Evolutionary conservation across 805 yeast genomes (phyloP).

Genomic region (Schizosaccharomyces osmophilus): DNA sequence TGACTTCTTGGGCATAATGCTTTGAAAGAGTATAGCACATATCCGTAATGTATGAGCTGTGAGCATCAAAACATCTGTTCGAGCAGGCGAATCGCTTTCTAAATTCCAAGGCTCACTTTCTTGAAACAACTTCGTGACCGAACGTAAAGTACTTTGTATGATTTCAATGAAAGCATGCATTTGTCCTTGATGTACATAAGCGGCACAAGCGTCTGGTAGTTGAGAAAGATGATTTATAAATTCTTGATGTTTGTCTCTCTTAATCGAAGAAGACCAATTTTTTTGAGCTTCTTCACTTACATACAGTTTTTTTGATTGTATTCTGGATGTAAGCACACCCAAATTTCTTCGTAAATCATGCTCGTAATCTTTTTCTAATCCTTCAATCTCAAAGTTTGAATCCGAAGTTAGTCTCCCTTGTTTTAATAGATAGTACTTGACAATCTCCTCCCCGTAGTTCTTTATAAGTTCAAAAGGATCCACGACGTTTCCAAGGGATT

Average conservation of each 20-base stretch:
- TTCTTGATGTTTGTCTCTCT: neutral
- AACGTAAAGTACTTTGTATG: neutral
- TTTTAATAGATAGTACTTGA: slow-evolving; percentile 53
- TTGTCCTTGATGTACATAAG: neutral
- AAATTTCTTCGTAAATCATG: slow-evolving; percentile 39
- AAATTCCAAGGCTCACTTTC: slow-evolving; percentile 9
- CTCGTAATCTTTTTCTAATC: slow-evolving; percentile 30
- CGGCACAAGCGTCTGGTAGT: neutral
- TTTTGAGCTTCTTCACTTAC: slow-evolving; percentile 15
- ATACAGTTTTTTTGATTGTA: slow-evolving; percentile 48
- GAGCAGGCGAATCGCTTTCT: neutral
- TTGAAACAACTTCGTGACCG: slow-evolving; percentile 9
- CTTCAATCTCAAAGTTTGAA: slow-evolving; percentile 52
- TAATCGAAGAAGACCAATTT: neutral
- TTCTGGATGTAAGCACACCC: slow-evolving; percentile 56
- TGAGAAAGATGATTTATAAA: neutral
- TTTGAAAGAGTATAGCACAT: slow-evolving; percentile 37
- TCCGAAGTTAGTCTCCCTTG: slow-evolving; percentile 55
- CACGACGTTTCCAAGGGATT: slow-evolving; percentile 76
- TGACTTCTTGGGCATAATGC: slow-evolving; percentile 50
- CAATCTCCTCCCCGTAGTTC: slow-evolving; percentile 33
- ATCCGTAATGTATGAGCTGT: slow-evolving; percentile 54
- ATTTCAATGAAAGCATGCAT: neutral
- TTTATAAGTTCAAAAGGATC: slow-evolving; percentile 53
- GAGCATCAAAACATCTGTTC: slow-evolving; percentile 22